Base-by-base conservation (phyloP, 2,329 filamentous ascomycete genomes). In the Moelleriella libera region DNA sequence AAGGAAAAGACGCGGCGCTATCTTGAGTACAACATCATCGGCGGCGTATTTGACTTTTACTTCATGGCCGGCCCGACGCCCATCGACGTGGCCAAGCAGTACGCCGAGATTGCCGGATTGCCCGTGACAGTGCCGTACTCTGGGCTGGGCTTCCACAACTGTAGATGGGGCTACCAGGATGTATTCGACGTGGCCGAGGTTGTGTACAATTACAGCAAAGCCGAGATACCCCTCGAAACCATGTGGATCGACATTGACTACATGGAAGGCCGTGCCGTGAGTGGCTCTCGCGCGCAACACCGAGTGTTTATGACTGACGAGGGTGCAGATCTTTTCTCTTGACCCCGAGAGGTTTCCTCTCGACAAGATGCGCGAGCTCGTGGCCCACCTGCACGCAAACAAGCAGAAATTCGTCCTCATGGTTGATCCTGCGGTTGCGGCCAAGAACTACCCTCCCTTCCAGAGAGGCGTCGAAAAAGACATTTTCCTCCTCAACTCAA, bases 1-100 rank as follows among this genome's bases (percentile, higher is more conserved):
- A 75, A 78, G 50, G 76, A 75, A 1, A 63, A 68, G 5, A 62
- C 69, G 29, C 68, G 72, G 6, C 70, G 75, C 6, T 87, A 82
- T 49, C 72, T 92, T 5, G 83, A 89, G 63, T 92, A 89, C 66
- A 87, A 89, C 60, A 78, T 78, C 1, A 70, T 90, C 0, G 85
- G 86, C 6, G 86, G 87, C 8, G 74, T 89, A 21, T 59, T 92
- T 2, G 87, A 90, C 60, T 76, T 83, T 46, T 83, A 83, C 57
- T 82, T 83, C 56, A 55, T 83, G 8, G 69, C 76, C 7, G 80
- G 80, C 0, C 75, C 77, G 0, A 70, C 66, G 0, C 76, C 80
- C 0, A 63, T 75, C 40, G 73, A 78, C 9, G 76, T 81, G 0
- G 68, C 76, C 9, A 65, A 67, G 53, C 78, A 83, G 55, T 82